Evolutionary conservation across 2,329 filamentous ascomycete species (phyloP).

Genomic region (Pseudopyricularia javanii): DNA sequence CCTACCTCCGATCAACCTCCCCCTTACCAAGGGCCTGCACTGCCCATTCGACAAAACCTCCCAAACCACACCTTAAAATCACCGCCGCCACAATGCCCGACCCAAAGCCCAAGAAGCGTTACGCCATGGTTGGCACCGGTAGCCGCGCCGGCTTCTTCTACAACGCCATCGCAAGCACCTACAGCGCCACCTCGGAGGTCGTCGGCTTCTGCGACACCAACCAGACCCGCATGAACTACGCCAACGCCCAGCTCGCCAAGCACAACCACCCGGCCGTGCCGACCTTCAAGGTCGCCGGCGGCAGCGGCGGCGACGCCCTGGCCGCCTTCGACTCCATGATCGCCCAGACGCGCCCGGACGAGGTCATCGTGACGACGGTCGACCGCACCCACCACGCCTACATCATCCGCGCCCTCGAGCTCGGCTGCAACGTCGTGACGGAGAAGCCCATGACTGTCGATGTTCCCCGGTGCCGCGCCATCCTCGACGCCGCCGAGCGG

Average conservation of each 20-base stretch:
- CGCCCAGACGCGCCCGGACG: constrained; percentile 40
- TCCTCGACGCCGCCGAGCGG: constrained; percentile 39
- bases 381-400: constrained; percentile 50
- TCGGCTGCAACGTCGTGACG: constrained; percentile 48
- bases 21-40: no score
- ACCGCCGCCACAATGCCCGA: background rate
- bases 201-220: constrained; percentile 49
- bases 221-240: constrained; percentile 44
- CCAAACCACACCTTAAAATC: background rate
- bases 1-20: no score
- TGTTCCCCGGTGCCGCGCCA: constrained; percentile 37
- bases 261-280: constrained; percentile 36
- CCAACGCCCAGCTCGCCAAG: constrained; percentile 32
- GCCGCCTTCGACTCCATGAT: constrained; percentile 46
- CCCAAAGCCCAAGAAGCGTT: constrained; percentile 20
- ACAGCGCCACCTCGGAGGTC: constrained; percentile 33
- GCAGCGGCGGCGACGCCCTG: constrained; percentile 15
- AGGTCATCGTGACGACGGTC: constrained; percentile 51
- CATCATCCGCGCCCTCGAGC: constrained; percentile 44
- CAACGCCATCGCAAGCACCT: constrained; percentile 41
- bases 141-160: constrained; percentile 50
- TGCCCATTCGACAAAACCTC: background rate
- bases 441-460: constrained; percentile 57
- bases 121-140: constrained; percentile 46
- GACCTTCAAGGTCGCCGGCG: constrained; percentile 26